Conservation (phyloP, 352 stramenopile species). For the Blastocystis sp. region DNA sequence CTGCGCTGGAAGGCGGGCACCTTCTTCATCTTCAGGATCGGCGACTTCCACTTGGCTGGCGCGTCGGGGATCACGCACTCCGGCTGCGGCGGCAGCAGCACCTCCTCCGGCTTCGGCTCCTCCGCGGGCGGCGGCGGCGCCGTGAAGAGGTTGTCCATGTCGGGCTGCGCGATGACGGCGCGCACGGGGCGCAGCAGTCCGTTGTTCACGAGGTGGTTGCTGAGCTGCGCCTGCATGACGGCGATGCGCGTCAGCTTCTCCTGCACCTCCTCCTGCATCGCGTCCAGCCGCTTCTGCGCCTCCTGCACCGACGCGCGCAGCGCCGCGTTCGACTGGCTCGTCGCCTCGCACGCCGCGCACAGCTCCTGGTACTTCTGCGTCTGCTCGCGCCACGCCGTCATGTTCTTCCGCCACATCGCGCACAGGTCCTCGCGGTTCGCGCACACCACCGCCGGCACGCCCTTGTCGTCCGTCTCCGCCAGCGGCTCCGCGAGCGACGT, state of each 20-base stretch:
- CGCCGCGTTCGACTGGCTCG: neutral
- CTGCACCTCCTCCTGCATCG: slow-evolving; percentile 1
- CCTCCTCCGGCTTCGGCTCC: slow-evolving; percentile 2
- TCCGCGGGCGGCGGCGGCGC: neutral
- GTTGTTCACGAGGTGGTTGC: slow-evolving; percentile 48
- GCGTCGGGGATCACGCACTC: neutral
- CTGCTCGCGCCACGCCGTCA: slow-evolving; percentile 16
- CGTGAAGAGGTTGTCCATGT: slow-evolving; percentile 32
- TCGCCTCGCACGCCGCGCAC: neutral
- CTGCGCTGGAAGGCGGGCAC: neutral
- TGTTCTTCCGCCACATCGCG: slow-evolving; percentile 4
- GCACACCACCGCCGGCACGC: slow-evolving; percentile 8
- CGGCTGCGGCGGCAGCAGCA: neutral
- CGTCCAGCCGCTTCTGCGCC: slow-evolving; percentile 27
- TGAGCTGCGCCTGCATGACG: slow-evolving; percentile 2
- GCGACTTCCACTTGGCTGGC: neutral
- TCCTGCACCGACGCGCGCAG: neutral
- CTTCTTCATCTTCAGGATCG: neutral
- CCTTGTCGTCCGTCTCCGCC: neutral
- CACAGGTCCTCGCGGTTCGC: slow-evolving; percentile 4
- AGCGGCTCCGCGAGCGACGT: neutral
- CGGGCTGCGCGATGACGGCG: neutral
- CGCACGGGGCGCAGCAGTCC: slow-evolving; percentile 1
- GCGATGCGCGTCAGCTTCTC: slow-evolving; percentile 23
- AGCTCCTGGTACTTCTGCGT: neutral